These are phyloP conservation scores for Beauveria australis DNA, from an alignment of 2,329 filamentous ascomycete genomes.

Conservation along the genomic window DNA sequence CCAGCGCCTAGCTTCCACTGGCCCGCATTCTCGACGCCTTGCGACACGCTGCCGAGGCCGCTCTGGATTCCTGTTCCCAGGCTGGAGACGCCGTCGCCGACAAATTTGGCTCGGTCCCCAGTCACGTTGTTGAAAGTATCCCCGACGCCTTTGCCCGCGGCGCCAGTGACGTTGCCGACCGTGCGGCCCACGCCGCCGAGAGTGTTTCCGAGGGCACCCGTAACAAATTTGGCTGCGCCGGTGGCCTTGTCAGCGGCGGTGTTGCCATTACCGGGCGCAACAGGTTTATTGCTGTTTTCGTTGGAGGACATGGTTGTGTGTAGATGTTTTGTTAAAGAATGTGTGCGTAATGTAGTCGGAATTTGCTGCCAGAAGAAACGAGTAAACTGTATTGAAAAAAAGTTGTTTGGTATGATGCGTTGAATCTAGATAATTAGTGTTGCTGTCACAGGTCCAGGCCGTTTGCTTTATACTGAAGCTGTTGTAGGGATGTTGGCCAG, in stretches of 20 bases:
- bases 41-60: slow-evolving; percentile 39
- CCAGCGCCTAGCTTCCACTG: slow-evolving; percentile 37
- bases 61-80: slow-evolving; percentile 45
- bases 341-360: background rate
- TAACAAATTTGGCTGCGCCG: slow-evolving; percentile 31
- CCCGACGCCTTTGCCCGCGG: slow-evolving; percentile 48
- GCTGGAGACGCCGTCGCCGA: slow-evolving; percentile 47
- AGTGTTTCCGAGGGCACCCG: slow-evolving; percentile 32
- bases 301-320: slow-evolving; percentile 8
- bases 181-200: slow-evolving; percentile 32
- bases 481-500: background rate
- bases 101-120: slow-evolving; percentile 43
- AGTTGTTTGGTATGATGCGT: background rate
- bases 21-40: slow-evolving; percentile 50
- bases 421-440: background rate
- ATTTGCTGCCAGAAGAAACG: background rate
- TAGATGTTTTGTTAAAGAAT: background rate
- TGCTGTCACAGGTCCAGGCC: background rate
- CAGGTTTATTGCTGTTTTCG: slow-evolving; percentile 13
- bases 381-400: background rate
- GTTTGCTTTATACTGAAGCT: background rate
- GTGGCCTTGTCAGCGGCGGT: slow-evolving; percentile 22
- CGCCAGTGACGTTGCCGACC: slow-evolving; percentile 36
- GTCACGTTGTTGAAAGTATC: slow-evolving; percentile 46
- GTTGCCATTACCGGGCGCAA: slow-evolving; percentile 17